Conservation (phyloP, 352 stramenopile species). For the Phytophthora lateralis region DNA sequence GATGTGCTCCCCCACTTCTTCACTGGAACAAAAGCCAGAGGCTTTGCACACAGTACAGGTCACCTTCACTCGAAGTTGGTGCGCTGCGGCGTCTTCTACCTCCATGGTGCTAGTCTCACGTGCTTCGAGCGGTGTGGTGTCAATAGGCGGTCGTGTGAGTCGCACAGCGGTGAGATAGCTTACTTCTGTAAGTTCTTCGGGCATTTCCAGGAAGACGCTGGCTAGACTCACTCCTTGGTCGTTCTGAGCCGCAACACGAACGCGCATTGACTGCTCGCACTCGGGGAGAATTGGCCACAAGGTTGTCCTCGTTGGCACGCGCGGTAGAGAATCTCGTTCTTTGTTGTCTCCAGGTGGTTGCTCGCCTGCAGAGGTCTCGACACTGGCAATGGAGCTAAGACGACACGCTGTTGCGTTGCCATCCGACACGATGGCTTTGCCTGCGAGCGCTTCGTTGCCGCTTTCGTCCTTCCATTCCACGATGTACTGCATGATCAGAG, state of each 20-base stretch:
- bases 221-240: slow-evolving; percentile 57
- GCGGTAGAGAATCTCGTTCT: neutral
- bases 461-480: slow-evolving; percentile 74
- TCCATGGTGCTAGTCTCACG: slow-evolving; percentile 46
- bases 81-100: slow-evolving; percentile 41
- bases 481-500: slow-evolving; percentile 64
- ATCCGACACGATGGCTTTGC: slow-evolving; percentile 26
- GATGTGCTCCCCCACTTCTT: slow-evolving; percentile 63
- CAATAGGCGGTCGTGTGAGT: slow-evolving; percentile 40
- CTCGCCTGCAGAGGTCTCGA: neutral
- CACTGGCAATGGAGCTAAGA: neutral
- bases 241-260: slow-evolving; percentile 72
- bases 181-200: slow-evolving; percentile 60
- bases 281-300: slow-evolving; percentile 66
- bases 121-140: slow-evolving; percentile 51
- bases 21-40: slow-evolving; percentile 23
- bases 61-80: slow-evolving; percentile 32
- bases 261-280: slow-evolving; percentile 45
- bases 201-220: slow-evolving; percentile 61
- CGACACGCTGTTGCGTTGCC: slow-evolving; percentile 19
- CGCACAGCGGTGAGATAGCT: slow-evolving; percentile 56
- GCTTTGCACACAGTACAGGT: slow-evolving; percentile 64
- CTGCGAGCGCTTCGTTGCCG: slow-evolving; percentile 30
- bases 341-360: neutral
- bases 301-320: slow-evolving; percentile 52